Evolutionary conservation across 371 early-diverging fungal species (phyloP).

Genomic region (Syncephalastrum monosporum): DNA sequence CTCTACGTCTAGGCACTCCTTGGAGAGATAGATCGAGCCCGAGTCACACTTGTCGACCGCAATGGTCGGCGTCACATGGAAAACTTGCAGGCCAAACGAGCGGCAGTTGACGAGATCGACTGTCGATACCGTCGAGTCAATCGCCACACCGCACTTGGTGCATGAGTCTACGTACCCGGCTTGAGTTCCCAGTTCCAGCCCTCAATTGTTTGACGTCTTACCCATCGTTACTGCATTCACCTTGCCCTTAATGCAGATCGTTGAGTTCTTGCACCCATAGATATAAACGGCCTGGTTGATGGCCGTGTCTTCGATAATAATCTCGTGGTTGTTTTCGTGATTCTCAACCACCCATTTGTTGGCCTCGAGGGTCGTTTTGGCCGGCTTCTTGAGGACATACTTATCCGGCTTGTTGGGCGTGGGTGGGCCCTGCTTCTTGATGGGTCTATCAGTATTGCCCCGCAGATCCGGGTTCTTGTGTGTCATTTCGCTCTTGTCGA

Average conservation of each 20-base stretch:
- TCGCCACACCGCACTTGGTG: constrained; percentile 83
- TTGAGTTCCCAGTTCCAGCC: no score
- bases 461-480: constrained; percentile 94
- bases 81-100: constrained; percentile 88
- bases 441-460: constrained; percentile 49
- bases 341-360: constrained; percentile 94
- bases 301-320: constrained; percentile 78
- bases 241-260: constrained; percentile 89
- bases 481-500: constrained; percentile 94
- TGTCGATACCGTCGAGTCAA: constrained; percentile 85
- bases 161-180: constrained; percentile 62
- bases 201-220: constrained; percentile 17
- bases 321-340: constrained; percentile 71
- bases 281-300: constrained; percentile 91
- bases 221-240: constrained; percentile 88
- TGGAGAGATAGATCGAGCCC: constrained; percentile 82
- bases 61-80: constrained; percentile 81
- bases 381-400: constrained; percentile 71
- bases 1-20: constrained; percentile 74
- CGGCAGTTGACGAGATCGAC: constrained; percentile 90
- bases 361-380: constrained; percentile 82
- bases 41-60: constrained; percentile 94
- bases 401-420: constrained; percentile 66
- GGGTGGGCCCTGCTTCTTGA: constrained; percentile 58
- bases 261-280: constrained; percentile 87